A percentile compares a stretch with the other conserved stretches of the same genome.
Evolutionary conservation across 2,329 filamentous ascomycete genomes (phyloP).

Genomic region (Ophiostoma sp.): DNA sequence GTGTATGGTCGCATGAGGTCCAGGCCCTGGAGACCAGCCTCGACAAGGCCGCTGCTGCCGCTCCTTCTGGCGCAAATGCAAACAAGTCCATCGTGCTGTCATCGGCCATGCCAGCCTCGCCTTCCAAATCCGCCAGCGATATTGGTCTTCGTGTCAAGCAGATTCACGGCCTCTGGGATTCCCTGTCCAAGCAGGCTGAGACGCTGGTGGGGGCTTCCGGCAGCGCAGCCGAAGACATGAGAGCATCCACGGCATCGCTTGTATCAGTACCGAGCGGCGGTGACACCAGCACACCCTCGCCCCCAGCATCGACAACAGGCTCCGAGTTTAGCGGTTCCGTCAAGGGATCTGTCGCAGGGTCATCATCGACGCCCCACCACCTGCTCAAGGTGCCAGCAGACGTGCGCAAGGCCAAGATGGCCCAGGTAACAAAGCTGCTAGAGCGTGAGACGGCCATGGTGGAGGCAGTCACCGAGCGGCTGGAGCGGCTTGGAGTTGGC

Average conservation of each 20-base stretch:
- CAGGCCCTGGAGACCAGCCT: slow-evolving; percentile 39
- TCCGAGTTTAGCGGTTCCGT: neutral
- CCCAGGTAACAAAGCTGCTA: slow-evolving; percentile 57
- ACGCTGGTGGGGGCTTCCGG: slow-evolving; percentile 33
- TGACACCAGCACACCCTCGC: slow-evolving; percentile 28
- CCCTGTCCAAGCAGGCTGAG: slow-evolving; percentile 48
- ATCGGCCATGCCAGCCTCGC: slow-evolving; percentile 29
- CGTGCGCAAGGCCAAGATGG: slow-evolving; percentile 57
- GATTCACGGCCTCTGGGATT: slow-evolving; percentile 48
- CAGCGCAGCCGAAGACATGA: neutral
- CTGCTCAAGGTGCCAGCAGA: slow-evolving; percentile 53
- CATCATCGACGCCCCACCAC: slow-evolving; percentile 28
- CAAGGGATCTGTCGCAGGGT: neutral
- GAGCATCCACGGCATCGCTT: slow-evolving; percentile 18
- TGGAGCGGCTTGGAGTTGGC: slow-evolving; percentile 50
- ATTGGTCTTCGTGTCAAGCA: slow-evolving; percentile 54
- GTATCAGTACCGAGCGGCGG: slow-evolving; percentile 22
- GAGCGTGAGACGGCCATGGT: slow-evolving; percentile 63
- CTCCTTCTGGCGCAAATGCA: slow-evolving; percentile 22
- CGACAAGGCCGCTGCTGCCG: slow-evolving; percentile 16
- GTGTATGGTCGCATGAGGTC: slow-evolving; percentile 44
- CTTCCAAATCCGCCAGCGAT: slow-evolving; percentile 38
- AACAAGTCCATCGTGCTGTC: slow-evolving; percentile 21
- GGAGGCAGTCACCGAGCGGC: slow-evolving; percentile 57
- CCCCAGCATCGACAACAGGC: slow-evolving; percentile 15